These are phyloP conservation scores for Stropharia rugosoannulata DNA, from an alignment of 768 basidiomycete species.

Conservation along the genomic window DNA sequence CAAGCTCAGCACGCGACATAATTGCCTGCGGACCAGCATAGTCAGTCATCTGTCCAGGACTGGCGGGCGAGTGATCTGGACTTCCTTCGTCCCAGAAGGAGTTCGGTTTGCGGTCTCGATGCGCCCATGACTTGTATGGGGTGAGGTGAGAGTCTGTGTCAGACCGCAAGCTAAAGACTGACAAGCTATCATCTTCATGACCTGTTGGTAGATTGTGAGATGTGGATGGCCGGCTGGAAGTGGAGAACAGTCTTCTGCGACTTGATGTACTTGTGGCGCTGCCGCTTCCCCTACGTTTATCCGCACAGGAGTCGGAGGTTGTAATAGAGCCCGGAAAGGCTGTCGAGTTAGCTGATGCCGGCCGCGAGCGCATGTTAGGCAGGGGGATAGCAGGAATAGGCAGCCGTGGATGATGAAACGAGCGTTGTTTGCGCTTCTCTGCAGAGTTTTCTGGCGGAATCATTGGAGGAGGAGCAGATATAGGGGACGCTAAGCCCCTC, in stretches of 20 bases:
- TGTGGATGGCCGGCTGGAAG: conserved; percentile 54
- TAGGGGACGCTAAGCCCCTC: conserved; percentile 29
- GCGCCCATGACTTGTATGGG: conserved; percentile 23
- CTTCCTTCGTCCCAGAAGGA: conserved; percentile 48
- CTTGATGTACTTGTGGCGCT: conserved; percentile 28
- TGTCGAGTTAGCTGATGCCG: conserved; percentile 18
- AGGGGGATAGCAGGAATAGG: conserved; percentile 52
- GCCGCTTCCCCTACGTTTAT: conserved; percentile 26
- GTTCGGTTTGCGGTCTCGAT: conserved; percentile 20
- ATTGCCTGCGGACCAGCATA: conserved; percentile 67
- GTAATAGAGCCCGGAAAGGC: conserved; percentile 15
- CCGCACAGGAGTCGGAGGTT: conserved; percentile 15
- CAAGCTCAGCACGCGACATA: conserved; percentile 66
- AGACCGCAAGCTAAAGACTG: conserved; percentile 51
- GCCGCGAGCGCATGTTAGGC: conserved; percentile 27
- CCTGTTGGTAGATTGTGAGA: conserved; percentile 33
- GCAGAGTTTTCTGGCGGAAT: conserved; percentile 25
- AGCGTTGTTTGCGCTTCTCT: conserved; percentile 55
- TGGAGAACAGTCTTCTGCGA: conserved; percentile 65
- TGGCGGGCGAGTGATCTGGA: conserved; percentile 33
- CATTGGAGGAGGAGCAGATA: conserved; percentile 25
- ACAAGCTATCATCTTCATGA: conserved; percentile 54
- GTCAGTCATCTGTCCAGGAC: conserved; percentile 27
- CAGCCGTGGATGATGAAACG: conserved; percentile 59
- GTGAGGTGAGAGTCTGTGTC: conserved; percentile 34